Conservation (phyloP, 2,329 filamentous ascomycete species). For the Thelonectria discophora region DNA sequence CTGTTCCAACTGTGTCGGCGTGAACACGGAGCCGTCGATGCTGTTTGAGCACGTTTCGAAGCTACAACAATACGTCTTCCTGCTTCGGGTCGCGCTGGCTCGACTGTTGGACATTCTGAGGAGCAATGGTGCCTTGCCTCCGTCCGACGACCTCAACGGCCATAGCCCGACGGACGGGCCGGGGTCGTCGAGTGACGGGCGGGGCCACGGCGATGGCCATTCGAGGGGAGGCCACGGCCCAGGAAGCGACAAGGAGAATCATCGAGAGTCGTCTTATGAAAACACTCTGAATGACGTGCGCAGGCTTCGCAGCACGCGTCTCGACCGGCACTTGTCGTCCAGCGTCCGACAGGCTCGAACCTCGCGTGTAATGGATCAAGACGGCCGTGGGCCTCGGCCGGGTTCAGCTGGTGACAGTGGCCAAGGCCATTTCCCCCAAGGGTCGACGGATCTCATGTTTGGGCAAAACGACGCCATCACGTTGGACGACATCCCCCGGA, state of each 20-base stretch:
- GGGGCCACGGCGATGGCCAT: conserved; percentile 69
- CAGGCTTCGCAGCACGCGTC: conserved; percentile 87
- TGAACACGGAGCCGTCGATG: conserved; percentile 60
- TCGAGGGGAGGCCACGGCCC: conserved; percentile 80
- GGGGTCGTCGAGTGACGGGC: conserved; percentile 67
- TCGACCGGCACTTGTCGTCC: conserved; percentile 93
- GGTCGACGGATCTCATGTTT: conserved; percentile 82
- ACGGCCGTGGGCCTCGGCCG: conserved; percentile 71
- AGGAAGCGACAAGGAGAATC: conserved; percentile 61
- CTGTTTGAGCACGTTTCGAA: conserved; percentile 80
- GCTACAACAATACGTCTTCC: conserved; percentile 92
- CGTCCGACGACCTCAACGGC: conserved; percentile 69
- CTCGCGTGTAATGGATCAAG: conserved; percentile 84
- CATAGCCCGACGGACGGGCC: conserved; percentile 46
- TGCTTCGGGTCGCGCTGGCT: conserved; percentile 90
- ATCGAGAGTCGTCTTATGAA: conserved; percentile 83
- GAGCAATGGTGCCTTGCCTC: conserved; percentile 81
- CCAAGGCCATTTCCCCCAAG: conserved; percentile 46
- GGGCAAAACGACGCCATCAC: conserved; percentile 91
- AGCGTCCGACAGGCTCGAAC: conserved; percentile 90
- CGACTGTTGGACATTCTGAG: conserved; percentile 87
- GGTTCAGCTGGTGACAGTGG: conserved; percentile 74
- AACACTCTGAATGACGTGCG: conserved; percentile 96
- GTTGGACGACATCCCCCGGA: conserved; percentile 93
- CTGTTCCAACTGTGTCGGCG: conserved; percentile 73